These are phyloP conservation scores for Sclerotinia minor DNA, from an alignment of 2,329 filamentous ascomycete species.

Conservation along the genomic window DNA sequence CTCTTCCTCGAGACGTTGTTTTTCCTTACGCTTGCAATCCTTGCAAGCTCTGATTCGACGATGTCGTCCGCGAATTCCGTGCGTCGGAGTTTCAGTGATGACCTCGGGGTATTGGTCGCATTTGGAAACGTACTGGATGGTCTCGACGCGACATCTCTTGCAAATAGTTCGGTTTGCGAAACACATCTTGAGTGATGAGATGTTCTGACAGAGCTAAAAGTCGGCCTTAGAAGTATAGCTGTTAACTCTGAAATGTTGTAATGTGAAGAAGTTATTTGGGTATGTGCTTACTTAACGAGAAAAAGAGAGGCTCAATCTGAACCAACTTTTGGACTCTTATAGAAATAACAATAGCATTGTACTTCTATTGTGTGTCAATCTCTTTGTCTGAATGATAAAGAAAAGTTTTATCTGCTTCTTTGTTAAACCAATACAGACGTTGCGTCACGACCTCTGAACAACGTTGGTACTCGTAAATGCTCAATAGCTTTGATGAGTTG, in stretches of 20 bases:
- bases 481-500: not conserved
- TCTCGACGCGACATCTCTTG: not conserved
- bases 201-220: not conserved
- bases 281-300: not conserved
- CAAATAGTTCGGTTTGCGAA: not conserved
- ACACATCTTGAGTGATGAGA: conserved; percentile 1
- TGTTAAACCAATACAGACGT: not conserved
- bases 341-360: conserved; percentile 4
- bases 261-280: not conserved
- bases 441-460: not conserved
- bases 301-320: not conserved
- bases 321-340: not conserved
- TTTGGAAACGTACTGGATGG: not conserved
- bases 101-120: not conserved
- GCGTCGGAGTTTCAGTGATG: not conserved
- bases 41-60: not conserved
- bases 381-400: not conserved
- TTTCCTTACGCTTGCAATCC: not conserved
- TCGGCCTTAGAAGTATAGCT: too few species aligned
- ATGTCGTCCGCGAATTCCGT: conserved; percentile 12
- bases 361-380: not conserved
- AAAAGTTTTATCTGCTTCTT: not conserved
- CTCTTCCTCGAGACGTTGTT: not conserved
- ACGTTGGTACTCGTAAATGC: not conserved
- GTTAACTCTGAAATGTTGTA: not conserved